Percentiles rank a stretch among this genome's conserved stretches.
phyloP scores from a whole-genome alignment of 139 green algal species.

The Picochlorum sp. region DNA sequence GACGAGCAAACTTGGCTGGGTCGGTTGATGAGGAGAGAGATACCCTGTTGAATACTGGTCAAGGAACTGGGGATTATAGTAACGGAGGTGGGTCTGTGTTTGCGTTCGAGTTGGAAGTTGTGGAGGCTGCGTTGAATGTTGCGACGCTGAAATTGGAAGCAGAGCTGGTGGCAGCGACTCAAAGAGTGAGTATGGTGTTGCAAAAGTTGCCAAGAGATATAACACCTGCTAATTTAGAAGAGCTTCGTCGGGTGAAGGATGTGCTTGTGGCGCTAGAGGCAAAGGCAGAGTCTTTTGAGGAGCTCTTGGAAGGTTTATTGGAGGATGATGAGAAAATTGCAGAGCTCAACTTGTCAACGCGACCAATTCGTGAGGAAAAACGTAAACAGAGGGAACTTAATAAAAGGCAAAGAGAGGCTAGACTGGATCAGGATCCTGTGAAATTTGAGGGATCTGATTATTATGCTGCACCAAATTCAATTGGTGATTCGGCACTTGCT shows the following conservation, averaged over 20 bases:
- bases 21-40: background rate
- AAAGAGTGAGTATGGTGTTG: conserved; percentile 56
- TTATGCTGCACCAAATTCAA: background rate
- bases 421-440: background rate
- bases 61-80: conserved; percentile 2
- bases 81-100: conserved; percentile 4
- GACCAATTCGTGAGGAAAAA: conserved; percentile 64
- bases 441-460: background rate
- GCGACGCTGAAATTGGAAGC: conserved; percentile 75
- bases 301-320: conserved; percentile 85
- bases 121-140: conserved; percentile 84
- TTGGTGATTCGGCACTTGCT: background rate
- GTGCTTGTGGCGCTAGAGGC: conserved; percentile 79
- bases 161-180: conserved; percentile 60
- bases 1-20: background rate
- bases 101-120: conserved; percentile 90
- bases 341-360: conserved; percentile 78
- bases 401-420: conserved; percentile 65
- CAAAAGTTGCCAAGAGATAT: conserved; percentile 76
- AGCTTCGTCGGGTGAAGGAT: conserved; percentile 82
- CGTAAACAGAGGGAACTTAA: conserved; percentile 64
- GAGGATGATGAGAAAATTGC: conserved; percentile 89
- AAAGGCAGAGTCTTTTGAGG: conserved; percentile 65
- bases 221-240: conserved; percentile 86
- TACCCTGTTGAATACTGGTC: background rate